phyloP scores from a whole-genome alignment of 306 rosid genomes.

The Myrica gale region DNA sequence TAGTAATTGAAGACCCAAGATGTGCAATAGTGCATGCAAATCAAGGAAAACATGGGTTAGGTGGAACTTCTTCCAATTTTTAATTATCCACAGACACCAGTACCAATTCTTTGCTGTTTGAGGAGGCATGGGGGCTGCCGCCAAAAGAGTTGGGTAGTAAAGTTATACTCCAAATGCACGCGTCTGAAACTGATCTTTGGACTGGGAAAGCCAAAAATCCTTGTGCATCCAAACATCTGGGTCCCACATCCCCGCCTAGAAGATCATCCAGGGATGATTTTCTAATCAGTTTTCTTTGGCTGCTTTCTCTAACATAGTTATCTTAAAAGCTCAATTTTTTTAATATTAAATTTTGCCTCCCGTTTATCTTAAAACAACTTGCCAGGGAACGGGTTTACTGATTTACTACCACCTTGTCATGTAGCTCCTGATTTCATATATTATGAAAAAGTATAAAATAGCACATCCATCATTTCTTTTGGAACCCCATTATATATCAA shows the following conservation, averaged over 20 bases:
- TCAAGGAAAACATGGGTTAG: slow-evolving; percentile 6
- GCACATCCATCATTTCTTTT: no score
- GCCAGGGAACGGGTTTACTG: no score
- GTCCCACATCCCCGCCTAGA: neutral
- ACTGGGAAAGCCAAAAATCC: neutral
- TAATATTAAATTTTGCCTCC: no score
- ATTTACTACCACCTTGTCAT: no score
- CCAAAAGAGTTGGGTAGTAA: neutral
- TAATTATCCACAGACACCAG: neutral
- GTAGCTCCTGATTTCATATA: no score
- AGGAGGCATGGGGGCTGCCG: no score
- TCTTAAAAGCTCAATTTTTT: neutral
- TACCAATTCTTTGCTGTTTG: no score
- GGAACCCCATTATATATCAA: no score
- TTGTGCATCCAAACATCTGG: neutral
- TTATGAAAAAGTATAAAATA: no score
- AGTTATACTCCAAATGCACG: neutral
- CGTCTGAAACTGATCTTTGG: neutral
- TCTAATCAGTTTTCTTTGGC: neutral
- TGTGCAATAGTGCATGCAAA: slow-evolving; percentile 4
- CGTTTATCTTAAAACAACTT: no score
- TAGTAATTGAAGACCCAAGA: no score
- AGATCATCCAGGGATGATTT: neutral
- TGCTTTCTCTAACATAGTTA: neutral
- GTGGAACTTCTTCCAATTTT: neutral